Conservation (phyloP, 371 early-diverging fungal genomes). For the Catenaria anguillulae region DNA sequence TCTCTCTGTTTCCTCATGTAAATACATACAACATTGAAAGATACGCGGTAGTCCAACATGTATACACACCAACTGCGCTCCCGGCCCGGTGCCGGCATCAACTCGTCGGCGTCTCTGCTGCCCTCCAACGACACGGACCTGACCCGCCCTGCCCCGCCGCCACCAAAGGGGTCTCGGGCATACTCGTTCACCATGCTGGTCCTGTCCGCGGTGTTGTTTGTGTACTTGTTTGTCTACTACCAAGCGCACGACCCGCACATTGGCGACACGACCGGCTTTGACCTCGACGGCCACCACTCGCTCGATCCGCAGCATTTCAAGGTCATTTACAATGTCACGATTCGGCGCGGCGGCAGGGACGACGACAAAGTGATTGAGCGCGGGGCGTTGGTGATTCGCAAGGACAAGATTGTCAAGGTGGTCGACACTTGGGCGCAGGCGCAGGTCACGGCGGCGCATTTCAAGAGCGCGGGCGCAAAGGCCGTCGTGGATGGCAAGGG, state of each 20-base stretch:
- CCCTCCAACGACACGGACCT: no score
- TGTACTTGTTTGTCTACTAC: not conserved
- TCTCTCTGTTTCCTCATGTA: no score
- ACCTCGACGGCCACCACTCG: not conserved
- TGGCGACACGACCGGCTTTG: not conserved
- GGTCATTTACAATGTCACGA: slow-evolving; percentile 1
- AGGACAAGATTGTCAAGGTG: not conserved
- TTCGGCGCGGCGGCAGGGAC: not conserved
- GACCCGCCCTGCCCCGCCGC: no score
- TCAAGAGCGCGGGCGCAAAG: not conserved
- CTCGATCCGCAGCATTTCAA: not conserved
- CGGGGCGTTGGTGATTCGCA: not conserved
- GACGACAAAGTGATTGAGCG: not conserved
- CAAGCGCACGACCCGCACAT: not conserved
- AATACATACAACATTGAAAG: no score
- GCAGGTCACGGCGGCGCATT: no score
- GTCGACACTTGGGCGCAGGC: not conserved
- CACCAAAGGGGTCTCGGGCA: no score
- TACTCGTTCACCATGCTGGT: no score
- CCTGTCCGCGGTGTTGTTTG: not conserved
- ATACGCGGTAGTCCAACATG: no score
- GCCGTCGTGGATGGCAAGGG: slow-evolving; percentile 2
- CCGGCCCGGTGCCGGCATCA: no score
- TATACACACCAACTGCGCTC: no score
- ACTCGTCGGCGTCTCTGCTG: no score